Evolutionary conservation across 106 monocot species (phyloP).

Genomic region (Acorus gramineus): DNA sequence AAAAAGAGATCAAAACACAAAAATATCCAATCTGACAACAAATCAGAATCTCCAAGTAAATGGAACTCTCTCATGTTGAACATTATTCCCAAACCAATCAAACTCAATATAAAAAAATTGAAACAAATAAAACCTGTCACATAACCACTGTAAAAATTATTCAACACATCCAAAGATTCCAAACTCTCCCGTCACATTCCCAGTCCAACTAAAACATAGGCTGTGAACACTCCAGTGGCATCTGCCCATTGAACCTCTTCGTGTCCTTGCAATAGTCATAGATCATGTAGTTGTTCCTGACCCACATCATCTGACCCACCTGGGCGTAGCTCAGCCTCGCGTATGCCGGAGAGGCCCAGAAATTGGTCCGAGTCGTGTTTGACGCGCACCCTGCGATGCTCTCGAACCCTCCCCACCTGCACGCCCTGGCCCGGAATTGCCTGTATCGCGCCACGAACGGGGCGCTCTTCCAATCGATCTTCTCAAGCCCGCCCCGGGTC

Average conservation of each 20-base stretch:
- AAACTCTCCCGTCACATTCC: background rate
- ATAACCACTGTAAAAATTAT: background rate
- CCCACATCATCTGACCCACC: conserved; percentile 20
- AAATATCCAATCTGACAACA: no score
- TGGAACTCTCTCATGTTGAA: no score
- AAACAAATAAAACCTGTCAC: no score
- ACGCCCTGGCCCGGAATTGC: conserved; percentile 30
- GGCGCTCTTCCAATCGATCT: conserved; percentile 58
- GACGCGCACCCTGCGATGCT: conserved; percentile 11
- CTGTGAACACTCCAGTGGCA: conserved; percentile 17
- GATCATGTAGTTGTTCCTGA: conserved; percentile 22
- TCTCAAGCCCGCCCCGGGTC: conserved; percentile 43
- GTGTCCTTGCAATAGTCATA: conserved; percentile 25
- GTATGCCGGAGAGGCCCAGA: conserved; percentile 8
- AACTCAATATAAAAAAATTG: no score
- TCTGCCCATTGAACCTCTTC: conserved; percentile 4
- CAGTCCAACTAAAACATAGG: background rate
- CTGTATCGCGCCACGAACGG: conserved; percentile 59
- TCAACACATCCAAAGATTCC: background rate
- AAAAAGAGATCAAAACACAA: no score
- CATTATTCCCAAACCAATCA: no score
- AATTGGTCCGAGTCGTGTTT: conserved; percentile 5
- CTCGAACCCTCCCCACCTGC: conserved; percentile 12
- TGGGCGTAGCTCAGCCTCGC: conserved; percentile 7
- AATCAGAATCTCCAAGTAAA: no score